These are phyloP conservation scores for Leccinum colubrinum DNA, from an alignment of 1,284 basidiomycete genomes.

Conservation along the genomic window DNA sequence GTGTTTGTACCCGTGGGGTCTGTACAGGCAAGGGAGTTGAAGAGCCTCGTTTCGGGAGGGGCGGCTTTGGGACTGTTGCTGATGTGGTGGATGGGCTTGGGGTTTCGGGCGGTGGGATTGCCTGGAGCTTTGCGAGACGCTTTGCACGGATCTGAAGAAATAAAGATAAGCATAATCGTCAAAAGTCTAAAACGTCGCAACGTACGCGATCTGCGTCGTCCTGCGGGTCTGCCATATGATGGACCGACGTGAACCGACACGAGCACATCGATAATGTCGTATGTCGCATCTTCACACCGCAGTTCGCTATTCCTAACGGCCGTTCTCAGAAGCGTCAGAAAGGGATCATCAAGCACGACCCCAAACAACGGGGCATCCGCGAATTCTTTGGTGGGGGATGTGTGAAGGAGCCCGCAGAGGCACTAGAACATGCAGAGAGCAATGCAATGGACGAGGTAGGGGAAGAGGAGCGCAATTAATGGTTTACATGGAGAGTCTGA, in stretches of 20 bases:
- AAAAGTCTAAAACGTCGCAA: not conserved
- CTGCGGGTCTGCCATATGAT: conserved; percentile 42
- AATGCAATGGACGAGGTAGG: conserved; percentile 26
- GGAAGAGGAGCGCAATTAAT: not conserved
- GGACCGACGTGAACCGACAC: conserved; percentile 36
- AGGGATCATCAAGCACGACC: too few species aligned
- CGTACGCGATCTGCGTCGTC: conserved; percentile 77
- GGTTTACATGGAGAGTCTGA: conserved; percentile 9
- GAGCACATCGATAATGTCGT: too few species aligned
- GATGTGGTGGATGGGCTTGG: conserved; percentile 16
- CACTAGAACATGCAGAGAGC: conserved; percentile 25
- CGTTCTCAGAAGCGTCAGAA: too few species aligned
- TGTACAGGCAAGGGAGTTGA: conserved; percentile 19
- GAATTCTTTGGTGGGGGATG: conserved; percentile 35
- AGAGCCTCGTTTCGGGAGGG: conserved; percentile 35
- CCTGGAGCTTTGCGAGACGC: conserved; percentile 78
- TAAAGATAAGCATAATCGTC: not conserved
- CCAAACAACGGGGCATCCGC: too few species aligned
- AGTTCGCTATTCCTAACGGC: too few species aligned
- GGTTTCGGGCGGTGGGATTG: conserved; percentile 23
- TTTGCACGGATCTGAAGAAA: conserved; percentile 77
- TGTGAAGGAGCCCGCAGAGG: conserved; percentile 25
- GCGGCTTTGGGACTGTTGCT: not conserved
- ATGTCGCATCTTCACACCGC: too few species aligned
- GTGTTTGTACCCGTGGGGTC: conserved; percentile 21